A percentile compares a stretch with the other conserved stretches of the same genome.
These are phyloP conservation scores for Lenwebbia sp. DNA, from an alignment of 345 rosid genomes.

Conservation along the genomic window DNA sequence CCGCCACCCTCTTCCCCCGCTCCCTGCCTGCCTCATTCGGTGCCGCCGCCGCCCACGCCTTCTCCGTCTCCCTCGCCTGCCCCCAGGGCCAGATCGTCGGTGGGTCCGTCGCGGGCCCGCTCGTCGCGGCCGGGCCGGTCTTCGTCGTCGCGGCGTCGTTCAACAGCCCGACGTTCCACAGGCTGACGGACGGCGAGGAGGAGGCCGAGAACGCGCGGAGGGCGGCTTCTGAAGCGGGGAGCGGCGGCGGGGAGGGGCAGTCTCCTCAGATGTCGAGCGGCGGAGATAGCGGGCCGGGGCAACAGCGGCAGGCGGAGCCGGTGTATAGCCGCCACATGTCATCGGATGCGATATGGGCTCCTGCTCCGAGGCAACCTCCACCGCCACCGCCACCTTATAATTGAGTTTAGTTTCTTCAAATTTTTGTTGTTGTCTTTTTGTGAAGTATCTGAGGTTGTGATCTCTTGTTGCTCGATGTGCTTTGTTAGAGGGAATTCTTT, in stretches of 20 bases:
- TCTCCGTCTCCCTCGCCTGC: conserved; percentile 73
- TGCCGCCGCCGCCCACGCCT: conserved; percentile 17
- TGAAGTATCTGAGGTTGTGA: not conserved
- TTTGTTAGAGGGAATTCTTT: not conserved
- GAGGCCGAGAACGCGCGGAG: conserved; percentile 7
- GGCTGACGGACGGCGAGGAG: conserved; percentile 43
- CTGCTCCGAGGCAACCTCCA: not conserved
- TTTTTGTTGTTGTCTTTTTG: not conserved
- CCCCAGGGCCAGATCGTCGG: conserved; percentile 96
- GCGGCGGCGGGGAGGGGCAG: conserved; percentile 32
- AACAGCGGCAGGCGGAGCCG: not conserved
- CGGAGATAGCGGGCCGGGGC: conserved; percentile 9
- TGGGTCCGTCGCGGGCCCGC: conserved; percentile 63
- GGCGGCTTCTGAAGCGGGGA: conserved; percentile 21
- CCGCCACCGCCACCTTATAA: not conserved
- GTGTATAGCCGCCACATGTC: conserved; percentile 1
- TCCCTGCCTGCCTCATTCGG: conserved; percentile 9
- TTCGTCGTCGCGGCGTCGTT: conserved; percentile 73
- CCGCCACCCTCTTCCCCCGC: conserved; percentile 66
- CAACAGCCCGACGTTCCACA: conserved; percentile 58
- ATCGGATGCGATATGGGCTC: conserved; percentile 4
- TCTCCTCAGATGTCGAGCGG: conserved; percentile 45
- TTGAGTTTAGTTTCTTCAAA: not conserved
- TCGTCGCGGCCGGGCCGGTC: conserved; percentile 62
- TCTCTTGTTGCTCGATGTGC: not conserved